These are phyloP conservation scores for Aspergillus viridinutans DNA, from an alignment of 2,329 filamentous ascomycete species.

Conservation along the genomic window DNA sequence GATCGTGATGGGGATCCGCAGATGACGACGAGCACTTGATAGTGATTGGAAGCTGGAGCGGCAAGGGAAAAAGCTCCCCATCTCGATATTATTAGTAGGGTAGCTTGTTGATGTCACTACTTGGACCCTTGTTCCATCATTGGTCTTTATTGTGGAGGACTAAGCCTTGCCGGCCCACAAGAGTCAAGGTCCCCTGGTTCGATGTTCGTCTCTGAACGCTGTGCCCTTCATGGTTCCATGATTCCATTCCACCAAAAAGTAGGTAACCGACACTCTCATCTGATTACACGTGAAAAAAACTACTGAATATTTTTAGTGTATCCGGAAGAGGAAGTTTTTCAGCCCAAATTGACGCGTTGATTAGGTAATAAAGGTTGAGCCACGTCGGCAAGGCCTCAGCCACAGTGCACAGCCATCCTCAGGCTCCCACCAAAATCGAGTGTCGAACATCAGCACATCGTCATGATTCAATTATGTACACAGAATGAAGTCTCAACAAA, in stretches of 20 bases:
- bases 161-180: neutral
- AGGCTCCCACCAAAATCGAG: neutral
- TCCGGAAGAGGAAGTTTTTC: neutral
- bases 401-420: neutral
- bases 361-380: neutral
- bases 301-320: neutral
- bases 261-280: no score
- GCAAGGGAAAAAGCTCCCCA: neutral
- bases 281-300: no score
- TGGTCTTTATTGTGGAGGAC: neutral
- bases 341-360: neutral
- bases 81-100: neutral
- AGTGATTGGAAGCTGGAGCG: neutral
- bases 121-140: neutral
- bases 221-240: no score
- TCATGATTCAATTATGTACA: neutral
- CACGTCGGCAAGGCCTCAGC: neutral
- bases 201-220: no score
- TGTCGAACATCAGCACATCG: neutral
- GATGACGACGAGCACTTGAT: constrained; percentile 7
- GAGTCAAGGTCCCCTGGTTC: neutral
- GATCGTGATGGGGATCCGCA: constrained; percentile 13
- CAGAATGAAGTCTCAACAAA: neutral
- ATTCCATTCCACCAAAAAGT: no score
- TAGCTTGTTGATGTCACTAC: neutral